Percentiles rank a stretch among this genome's conserved stretches.
Evolutionary conservation across 2,329 filamentous ascomycete species (phyloP).

Genomic region (Penicillium sp.): DNA sequence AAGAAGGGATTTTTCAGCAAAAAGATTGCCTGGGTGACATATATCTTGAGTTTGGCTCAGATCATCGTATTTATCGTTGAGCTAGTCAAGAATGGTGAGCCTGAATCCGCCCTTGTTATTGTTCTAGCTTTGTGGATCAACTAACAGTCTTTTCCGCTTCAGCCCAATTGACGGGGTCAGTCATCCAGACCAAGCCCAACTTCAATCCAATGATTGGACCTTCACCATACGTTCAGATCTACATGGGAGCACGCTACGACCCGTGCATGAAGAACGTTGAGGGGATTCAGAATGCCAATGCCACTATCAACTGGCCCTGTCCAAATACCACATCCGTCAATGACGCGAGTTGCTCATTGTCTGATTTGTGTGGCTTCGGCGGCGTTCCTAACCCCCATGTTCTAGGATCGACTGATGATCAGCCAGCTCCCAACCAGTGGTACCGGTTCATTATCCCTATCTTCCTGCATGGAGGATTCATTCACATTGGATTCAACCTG

Average conservation of each 20-base stretch:
- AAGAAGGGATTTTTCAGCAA: conserved; percentile 57
- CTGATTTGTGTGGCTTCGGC: conserved; percentile 78
- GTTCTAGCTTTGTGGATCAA: background rate
- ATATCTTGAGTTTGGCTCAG: conserved; percentile 73
- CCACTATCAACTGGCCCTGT: conserved; percentile 64
- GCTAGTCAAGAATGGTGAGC: conserved; percentile 76
- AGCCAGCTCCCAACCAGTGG: conserved; percentile 82
- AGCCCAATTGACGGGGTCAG: conserved; percentile 74
- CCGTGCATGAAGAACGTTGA: conserved; percentile 85
- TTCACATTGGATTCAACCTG: conserved; percentile 96
- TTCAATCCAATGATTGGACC: conserved; percentile 99
- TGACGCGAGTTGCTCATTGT: conserved; percentile 63
- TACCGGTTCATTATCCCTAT: conserved; percentile 94
- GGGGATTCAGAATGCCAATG: conserved; percentile 39
- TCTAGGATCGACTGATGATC: conserved; percentile 52
- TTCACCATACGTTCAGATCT: conserved; percentile 84
- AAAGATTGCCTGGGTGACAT: conserved; percentile 75
- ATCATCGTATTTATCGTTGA: conserved; percentile 85
- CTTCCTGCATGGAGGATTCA: conserved; percentile 88
- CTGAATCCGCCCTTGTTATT: background rate
- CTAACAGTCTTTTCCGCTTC: conserved; percentile 11
- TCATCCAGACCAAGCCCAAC: conserved; percentile 66
- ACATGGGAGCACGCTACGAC: conserved; percentile 90
- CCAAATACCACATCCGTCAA: conserved; percentile 67
- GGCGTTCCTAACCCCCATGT: conserved; percentile 67